Evolutionary conservation across 2,329 filamentous ascomycete genomes (phyloP).

Genomic region (Colletotrichum caudatum): DNA sequence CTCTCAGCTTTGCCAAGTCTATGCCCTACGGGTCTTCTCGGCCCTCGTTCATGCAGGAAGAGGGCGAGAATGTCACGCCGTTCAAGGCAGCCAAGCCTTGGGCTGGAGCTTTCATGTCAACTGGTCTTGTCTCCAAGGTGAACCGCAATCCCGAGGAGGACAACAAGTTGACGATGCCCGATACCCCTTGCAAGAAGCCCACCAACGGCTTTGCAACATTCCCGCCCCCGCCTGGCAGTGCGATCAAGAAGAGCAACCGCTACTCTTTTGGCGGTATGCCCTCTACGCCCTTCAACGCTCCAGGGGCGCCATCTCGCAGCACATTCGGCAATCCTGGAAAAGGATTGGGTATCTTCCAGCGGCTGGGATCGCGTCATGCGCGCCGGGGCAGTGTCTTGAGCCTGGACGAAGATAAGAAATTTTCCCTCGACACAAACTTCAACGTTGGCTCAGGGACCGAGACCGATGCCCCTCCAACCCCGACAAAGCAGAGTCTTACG

Average conservation of each 20-base stretch:
- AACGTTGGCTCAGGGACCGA: constrained; percentile 56
- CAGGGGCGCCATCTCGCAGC: constrained; percentile 60
- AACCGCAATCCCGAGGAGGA: constrained; percentile 81
- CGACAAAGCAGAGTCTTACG: constrained; percentile 77
- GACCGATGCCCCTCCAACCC: constrained; percentile 87
- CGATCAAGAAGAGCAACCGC: constrained; percentile 74
- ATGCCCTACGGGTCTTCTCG: constrained; percentile 69
- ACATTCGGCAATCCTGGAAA: constrained; percentile 68
- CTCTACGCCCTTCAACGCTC: constrained; percentile 83
- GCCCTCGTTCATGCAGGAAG: constrained; percentile 48
- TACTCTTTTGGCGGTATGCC: constrained; percentile 79
- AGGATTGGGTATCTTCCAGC: constrained; percentile 75
- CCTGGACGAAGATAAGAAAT: constrained; percentile 78
- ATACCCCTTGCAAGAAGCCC: constrained; percentile 95
- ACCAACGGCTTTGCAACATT: constrained; percentile 76
- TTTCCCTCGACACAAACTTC: constrained; percentile 61
- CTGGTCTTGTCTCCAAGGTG: constrained; percentile 93
- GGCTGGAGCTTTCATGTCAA: constrained; percentile 91
- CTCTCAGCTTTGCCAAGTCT: constrained; percentile 77
- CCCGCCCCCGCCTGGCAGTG: constrained; percentile 69
- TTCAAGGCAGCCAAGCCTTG: constrained; percentile 83
- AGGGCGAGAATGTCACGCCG: constrained; percentile 39
- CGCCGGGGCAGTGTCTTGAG: constrained; percentile 80
- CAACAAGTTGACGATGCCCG: constrained; percentile 80
- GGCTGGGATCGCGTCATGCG: constrained; percentile 59